These are phyloP conservation scores for Nannizzia gypsea DNA, from an alignment of 2,329 filamentous ascomycete genomes.

Conservation along the genomic window DNA sequence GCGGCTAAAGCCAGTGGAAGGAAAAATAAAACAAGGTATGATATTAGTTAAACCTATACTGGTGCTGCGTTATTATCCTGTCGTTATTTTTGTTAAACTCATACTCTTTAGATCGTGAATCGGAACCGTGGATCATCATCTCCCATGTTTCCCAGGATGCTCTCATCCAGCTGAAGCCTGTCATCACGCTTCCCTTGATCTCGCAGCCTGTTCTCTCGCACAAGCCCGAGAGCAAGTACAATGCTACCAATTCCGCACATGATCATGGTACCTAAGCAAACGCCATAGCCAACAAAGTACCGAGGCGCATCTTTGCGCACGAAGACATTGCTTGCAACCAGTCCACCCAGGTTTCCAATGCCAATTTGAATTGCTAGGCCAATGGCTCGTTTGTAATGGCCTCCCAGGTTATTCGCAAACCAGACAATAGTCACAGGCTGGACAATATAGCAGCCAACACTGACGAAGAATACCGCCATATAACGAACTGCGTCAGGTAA, in stretches of 20 bases:
- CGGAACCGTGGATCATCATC: conserved; percentile 26
- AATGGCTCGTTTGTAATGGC: conserved; percentile 38
- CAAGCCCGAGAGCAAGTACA: conserved; percentile 18
- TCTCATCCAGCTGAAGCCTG: conserved; percentile 17
- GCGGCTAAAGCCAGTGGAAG: background rate
- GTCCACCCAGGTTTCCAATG: conserved; percentile 35
- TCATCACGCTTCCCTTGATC: conserved; percentile 19
- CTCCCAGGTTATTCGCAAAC: conserved; percentile 43
- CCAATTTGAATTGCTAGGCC: conserved; percentile 50
- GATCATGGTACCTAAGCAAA: conserved; percentile 20
- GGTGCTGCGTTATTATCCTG: background rate
- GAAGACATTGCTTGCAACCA: conserved; percentile 10
- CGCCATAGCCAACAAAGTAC: background rate
- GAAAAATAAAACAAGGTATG: background rate
- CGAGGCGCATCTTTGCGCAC: background rate
- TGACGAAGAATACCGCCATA: conserved; percentile 29
- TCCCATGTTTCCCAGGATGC: conserved; percentile 23
- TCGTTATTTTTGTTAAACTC: background rate
- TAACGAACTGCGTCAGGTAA: conserved; percentile 23
- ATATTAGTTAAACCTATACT: background rate
- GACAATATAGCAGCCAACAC: conserved; percentile 27
- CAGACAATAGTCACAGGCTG: conserved; percentile 35
- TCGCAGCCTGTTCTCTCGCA: conserved; percentile 22
- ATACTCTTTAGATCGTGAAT: conserved; percentile 19
- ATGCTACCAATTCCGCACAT: conserved; percentile 20